Percentiles rank a stretch among this genome's conserved stretches.
Conservation (phyloP, 2,329 filamentous ascomycete species). For the Ceratocystis ficicola region DNA sequence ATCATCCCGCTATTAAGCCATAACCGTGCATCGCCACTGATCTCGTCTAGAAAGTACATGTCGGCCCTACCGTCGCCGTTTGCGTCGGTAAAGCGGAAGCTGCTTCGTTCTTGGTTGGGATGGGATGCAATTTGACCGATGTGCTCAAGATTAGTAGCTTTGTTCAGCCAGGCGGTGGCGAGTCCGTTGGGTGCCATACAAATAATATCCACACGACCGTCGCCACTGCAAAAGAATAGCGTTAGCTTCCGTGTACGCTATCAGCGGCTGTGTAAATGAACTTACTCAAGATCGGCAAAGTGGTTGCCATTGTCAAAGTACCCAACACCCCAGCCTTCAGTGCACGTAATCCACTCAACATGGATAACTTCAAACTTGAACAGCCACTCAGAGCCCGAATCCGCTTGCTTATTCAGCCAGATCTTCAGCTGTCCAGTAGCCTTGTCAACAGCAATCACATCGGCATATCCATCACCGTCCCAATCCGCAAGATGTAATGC, state of each 20-base stretch:
- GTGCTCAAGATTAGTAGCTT: constrained; percentile 21
- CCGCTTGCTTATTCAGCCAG: constrained; percentile 22
- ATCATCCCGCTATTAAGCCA: constrained; percentile 28
- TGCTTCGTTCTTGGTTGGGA: constrained; percentile 29
- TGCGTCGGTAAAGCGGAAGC: constrained; percentile 31
- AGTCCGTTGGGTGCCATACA: constrained; percentile 28
- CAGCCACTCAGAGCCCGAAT: not conserved
- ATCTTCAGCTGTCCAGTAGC: constrained; percentile 15
- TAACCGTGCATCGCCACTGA: constrained; percentile 27
- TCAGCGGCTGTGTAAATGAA: not conserved
- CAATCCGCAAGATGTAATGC: constrained; percentile 31
- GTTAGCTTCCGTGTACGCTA: constrained; percentile 8
- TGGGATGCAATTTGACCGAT: constrained; percentile 28
- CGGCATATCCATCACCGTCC: constrained; percentile 31
- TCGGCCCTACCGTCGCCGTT: constrained; percentile 31
- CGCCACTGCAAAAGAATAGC: constrained; percentile 22
- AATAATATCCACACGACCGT: constrained; percentile 28
- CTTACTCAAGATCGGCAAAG: constrained; percentile 28
- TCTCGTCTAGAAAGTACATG: constrained; percentile 30
- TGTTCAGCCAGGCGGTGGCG: constrained; percentile 25
- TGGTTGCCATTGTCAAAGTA: constrained; percentile 27
- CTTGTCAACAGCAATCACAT: constrained; percentile 24
- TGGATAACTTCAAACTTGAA: constrained; percentile 21
- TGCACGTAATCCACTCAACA: constrained; percentile 22
- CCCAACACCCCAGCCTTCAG: constrained; percentile 25